A percentile compares a stretch with the other conserved stretches of the same genome.
phyloP scores from a whole-genome alignment of 768 basidiomycete genomes.

The Lactarius hatsudake region DNA sequence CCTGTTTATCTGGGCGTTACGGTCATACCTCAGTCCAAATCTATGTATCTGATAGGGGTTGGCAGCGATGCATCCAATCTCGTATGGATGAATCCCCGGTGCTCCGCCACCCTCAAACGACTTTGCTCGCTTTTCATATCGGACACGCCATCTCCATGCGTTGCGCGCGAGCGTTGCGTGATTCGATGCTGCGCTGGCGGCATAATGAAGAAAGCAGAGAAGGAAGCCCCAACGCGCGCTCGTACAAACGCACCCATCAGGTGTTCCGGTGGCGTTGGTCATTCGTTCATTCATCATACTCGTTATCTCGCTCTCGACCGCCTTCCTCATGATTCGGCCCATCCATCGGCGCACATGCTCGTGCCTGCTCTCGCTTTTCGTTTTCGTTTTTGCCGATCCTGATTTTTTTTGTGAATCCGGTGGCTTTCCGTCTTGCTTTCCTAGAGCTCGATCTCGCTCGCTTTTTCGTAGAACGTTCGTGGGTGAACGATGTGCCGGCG shows the following conservation, averaged over 20 bases:
- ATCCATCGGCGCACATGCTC: no score
- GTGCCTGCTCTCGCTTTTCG: no score
- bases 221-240: background rate
- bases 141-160: slow-evolving; percentile 14
- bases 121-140: background rate
- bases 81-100: background rate
- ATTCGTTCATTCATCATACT: background rate
- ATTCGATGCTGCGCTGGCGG: slow-evolving; percentile 7
- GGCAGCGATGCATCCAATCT: background rate
- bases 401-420: background rate
- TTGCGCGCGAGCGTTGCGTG: background rate
- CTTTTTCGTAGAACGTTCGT: background rate
- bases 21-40: background rate
- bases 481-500: background rate
- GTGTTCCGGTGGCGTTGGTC: background rate
- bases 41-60: slow-evolving; percentile 1
- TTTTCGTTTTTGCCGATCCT: background rate
- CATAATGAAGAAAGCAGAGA: background rate
- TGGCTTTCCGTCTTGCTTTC: background rate
- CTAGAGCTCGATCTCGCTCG: background rate
- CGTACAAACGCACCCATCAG: slow-evolving; percentile 3
- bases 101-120: slow-evolving; percentile 5
- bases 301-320: background rate
- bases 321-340: background rate
- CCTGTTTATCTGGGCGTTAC: background rate